Base-by-base conservation (phyloP, 108 stramenopile genomes). In the Mediolabrus comicus region DNA sequence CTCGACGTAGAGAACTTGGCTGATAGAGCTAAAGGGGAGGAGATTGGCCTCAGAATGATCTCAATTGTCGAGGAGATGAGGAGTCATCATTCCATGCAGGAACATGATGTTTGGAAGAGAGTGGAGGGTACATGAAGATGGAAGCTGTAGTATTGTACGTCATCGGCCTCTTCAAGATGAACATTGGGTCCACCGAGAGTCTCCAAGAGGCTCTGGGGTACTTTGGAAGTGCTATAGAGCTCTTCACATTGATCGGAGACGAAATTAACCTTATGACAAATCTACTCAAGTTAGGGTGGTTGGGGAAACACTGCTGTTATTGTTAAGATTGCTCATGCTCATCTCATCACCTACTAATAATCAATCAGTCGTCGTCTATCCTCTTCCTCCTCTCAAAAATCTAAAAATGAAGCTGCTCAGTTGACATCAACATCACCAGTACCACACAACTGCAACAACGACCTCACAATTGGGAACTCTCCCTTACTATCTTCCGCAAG, bases 361-460 rank as follows among this genome's bases (percentile, higher is more conserved):
- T n/a, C n/a, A n/a, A n/a, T n/a, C n/a, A n/a, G n/a, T n/a, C n/a
- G n/a, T n/a, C n/a, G n/a, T n/a, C n/a, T n/a, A n/a, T n/a, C n/a
- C n/a, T n/a, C n/a, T n/a, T n/a, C n/a, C n/a, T n/a, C 19, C 16
- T 13, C 17, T 43, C 41, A 17, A 43, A 43, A 43, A 17, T 43
- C 41, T n/a, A n/a, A n/a, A n/a, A n/a, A 11, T 39, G 2, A 14
- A 38, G 36, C 14, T 3, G 41, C 41, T 43, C 41, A 43, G 41
- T 43, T 43, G 41, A 17, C 16, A 43, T 43, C n/a, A n/a, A n/a
- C n/a, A n/a, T n/a, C n/a, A n/a, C n/a, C 74, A 17, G 53, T 58
- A 13, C 92, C 92, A 75, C 92, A 93, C 16, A 93, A 61, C 69
- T 93, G 92, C 58, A 93, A 53, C 55, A 93, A 64, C 3, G 89